A percentile compares a stretch with the other conserved stretches of the same genome.
Evolutionary conservation across 2,329 filamentous ascomycete species (phyloP).

Genomic region (Myriosclerotinia curreyana): DNA sequence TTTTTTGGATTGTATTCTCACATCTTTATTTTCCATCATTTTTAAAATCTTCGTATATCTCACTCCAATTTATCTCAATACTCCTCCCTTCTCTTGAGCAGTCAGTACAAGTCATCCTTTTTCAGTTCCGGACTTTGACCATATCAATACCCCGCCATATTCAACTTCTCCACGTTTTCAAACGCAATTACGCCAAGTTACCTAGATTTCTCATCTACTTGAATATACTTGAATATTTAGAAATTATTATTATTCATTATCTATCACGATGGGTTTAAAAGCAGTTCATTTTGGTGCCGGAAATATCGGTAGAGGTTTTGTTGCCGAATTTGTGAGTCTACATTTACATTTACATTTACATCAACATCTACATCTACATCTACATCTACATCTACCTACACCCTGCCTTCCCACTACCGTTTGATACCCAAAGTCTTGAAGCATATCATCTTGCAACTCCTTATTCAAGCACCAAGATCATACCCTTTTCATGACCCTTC

Average conservation of each 20-base stretch:
- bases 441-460: neutral
- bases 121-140: neutral
- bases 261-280: slow-evolving; percentile 49
- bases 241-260: neutral
- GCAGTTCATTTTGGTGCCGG: slow-evolving; percentile 84
- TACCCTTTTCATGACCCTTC: neutral
- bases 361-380: no score
- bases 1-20: neutral
- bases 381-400: neutral
- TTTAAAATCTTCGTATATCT: neutral
- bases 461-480: neutral
- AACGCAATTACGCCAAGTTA: neutral
- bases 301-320: slow-evolving; percentile 62
- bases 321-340: slow-evolving; percentile 28
- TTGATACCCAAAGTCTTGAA: no score
- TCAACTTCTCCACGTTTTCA: neutral
- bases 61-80: neutral
- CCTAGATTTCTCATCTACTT: neutral
- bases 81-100: no score
- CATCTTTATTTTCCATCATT: neutral
- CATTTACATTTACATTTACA: no score
- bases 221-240: no score
- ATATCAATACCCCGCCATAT: neutral
- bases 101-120: neutral
- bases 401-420: no score